These are phyloP conservation scores for Fusarium brevicatenulatum DNA, from an alignment of 2,329 filamentous ascomycete species.

Conservation along the genomic window DNA sequence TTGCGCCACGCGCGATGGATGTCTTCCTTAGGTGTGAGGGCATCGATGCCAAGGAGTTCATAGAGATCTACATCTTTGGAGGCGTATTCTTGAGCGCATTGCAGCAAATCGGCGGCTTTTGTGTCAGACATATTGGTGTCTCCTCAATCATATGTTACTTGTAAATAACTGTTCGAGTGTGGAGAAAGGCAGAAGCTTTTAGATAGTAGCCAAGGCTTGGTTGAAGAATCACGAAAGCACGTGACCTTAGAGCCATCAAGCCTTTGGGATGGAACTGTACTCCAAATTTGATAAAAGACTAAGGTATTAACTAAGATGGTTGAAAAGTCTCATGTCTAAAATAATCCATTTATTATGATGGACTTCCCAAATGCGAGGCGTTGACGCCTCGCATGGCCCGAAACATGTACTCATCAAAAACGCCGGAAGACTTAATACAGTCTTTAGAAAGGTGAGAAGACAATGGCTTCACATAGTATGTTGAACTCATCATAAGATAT, in stretches of 20 bases:
- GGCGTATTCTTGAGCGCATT: conserved; percentile 68
- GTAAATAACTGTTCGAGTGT: not conserved
- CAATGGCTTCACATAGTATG: not conserved
- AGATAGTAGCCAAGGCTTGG: not conserved
- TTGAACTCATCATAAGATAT: not conserved
- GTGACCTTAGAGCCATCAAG: conserved; percentile 7
- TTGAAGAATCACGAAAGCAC: conserved; percentile 31
- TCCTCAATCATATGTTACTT: not conserved
- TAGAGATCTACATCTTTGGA: conserved; percentile 78
- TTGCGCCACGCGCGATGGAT: conserved; percentile 87
- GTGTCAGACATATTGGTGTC: conserved; percentile 45
- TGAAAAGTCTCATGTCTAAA: not conserved
- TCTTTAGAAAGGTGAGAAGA: not conserved
- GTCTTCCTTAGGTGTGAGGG: conserved; percentile 73
- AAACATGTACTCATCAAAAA: not conserved
- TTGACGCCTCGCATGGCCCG: not conserved
- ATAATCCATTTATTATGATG: not conserved
- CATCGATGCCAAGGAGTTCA: conserved; percentile 74
- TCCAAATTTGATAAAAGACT: not conserved
- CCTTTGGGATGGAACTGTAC: not conserved
- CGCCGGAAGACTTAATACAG: not conserved
- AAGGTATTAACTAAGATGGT: not conserved
- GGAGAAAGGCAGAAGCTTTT: not conserved
- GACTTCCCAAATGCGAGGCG: not conserved
- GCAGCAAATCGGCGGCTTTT: conserved; percentile 60